Conservation (phyloP, 192 early-diverging fungal genomes). For the Cladochytrium replicatum region DNA sequence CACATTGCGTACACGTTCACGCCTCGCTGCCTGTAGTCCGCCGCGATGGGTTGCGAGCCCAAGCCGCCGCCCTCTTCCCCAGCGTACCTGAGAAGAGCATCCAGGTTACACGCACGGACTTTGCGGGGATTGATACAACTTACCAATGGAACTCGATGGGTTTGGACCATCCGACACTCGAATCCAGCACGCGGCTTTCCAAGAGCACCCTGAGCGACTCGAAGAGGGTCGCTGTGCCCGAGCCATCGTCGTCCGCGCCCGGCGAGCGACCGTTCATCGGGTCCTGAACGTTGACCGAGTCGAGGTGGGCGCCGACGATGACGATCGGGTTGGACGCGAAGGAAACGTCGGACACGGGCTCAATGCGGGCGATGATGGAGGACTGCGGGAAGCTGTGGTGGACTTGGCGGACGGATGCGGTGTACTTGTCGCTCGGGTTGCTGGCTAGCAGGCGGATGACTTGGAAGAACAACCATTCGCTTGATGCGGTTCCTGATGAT, state of each 20-base stretch:
- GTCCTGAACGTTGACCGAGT: conserved; percentile 68
- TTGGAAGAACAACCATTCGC: conserved; percentile 32
- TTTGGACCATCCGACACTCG: conserved; percentile 47
- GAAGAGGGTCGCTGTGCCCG: conserved; percentile 72
- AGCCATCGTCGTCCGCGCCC: conserved; percentile 78
- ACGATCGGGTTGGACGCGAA: no score
- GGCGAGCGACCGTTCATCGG: conserved; percentile 59
- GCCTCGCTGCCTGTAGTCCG: conserved; percentile 43
- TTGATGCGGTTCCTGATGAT: conserved; percentile 20
- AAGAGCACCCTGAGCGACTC: conserved; percentile 61
- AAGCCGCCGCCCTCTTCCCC: conserved; percentile 82
- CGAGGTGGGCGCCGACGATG: conserved; percentile 78
- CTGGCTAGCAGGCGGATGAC: conserved; percentile 6
- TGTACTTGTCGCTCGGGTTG: no score
- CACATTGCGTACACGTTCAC: conserved; percentile 59
- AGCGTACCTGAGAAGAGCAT: no score
- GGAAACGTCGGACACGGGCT: no score
- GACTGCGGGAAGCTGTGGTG: conserved; percentile 74
- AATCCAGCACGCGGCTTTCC: no score
- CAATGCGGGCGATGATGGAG: conserved; percentile 74
- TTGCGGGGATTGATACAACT: background rate
- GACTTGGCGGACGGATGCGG: conserved; percentile 66
- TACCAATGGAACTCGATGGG: conserved; percentile 91
- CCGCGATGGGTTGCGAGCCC: conserved; percentile 70
- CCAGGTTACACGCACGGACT: no score